phyloP scores from a whole-genome alignment of 441 rosid species.

The Populus hybrid region DNA sequence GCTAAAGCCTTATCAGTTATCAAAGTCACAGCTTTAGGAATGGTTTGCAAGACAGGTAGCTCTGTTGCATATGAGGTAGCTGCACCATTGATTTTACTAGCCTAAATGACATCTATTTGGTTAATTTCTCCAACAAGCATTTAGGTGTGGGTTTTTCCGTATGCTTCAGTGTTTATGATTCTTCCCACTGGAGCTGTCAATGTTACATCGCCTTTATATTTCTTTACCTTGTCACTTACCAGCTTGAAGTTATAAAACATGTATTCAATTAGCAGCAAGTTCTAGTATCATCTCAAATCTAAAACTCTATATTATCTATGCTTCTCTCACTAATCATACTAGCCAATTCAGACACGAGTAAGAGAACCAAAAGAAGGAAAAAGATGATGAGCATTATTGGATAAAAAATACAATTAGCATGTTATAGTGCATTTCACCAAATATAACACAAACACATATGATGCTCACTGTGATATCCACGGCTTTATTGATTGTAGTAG shows the following conservation, averaged over 20 bases:
- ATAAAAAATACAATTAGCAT: not conserved
- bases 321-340: not conserved
- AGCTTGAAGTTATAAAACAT: not conserved
- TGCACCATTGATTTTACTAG: not conserved
- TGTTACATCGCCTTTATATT: not conserved
- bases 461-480: not conserved
- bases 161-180: not conserved
- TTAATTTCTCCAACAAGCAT: not conserved
- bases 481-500: not conserved
- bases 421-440: not conserved
- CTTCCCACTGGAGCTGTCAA: not conserved
- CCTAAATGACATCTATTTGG: not conserved
- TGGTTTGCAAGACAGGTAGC: not conserved
- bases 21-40: not conserved
- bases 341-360: not conserved
- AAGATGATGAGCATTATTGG: not conserved
- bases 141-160: not conserved
- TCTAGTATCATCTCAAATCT: not conserved
- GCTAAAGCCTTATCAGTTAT: not conserved
- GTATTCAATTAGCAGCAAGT: not conserved
- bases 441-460: not conserved
- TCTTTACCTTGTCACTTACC: not conserved
- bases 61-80: not conserved
- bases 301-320: not conserved
- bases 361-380: not conserved